These are phyloP conservation scores for Yueomyces sp. DNA, from an alignment of 1,139 yeast species.

Conservation along the genomic window DNA sequence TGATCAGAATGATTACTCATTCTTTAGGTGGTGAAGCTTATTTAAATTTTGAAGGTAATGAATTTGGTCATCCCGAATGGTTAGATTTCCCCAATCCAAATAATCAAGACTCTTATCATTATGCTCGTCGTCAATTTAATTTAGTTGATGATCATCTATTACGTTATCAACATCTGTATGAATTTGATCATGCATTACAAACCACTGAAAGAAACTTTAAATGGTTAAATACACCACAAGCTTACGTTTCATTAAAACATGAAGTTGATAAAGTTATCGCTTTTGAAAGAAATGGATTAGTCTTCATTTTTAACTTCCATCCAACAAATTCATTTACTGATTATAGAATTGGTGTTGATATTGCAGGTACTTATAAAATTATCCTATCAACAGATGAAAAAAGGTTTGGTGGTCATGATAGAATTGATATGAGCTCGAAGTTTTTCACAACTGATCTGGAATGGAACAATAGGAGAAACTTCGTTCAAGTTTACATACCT, in stretches of 20 bases:
- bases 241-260: constrained; percentile 78
- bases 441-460: constrained; percentile 58
- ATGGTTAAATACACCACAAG: constrained; percentile 68
- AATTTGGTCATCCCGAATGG: constrained; percentile 99
- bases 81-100: constrained; percentile 91
- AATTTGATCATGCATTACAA: constrained; percentile 79
- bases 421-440: constrained; percentile 49
- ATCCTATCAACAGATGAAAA: constrained; percentile 63
- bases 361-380: constrained; percentile 62
- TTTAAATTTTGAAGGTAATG: constrained; percentile 92
- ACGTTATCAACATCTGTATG: constrained; percentile 65
- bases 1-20: constrained; percentile 79
- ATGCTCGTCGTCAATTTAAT: constrained; percentile 90
- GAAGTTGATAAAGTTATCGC: constrained; percentile 81
- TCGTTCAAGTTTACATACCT: constrained; percentile 74
- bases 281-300: constrained; percentile 74
- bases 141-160: constrained; percentile 67
- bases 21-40: constrained; percentile 93
- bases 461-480: constrained; percentile 76
- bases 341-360: constrained; percentile 79
- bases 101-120: constrained; percentile 77
- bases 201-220: constrained; percentile 53
- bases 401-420: constrained; percentile 69
- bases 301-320: constrained; percentile 83
- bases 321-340: constrained; percentile 74